phyloP scores from a whole-genome alignment of 768 basidiomycete genomes.

The Boletales sp. region DNA sequence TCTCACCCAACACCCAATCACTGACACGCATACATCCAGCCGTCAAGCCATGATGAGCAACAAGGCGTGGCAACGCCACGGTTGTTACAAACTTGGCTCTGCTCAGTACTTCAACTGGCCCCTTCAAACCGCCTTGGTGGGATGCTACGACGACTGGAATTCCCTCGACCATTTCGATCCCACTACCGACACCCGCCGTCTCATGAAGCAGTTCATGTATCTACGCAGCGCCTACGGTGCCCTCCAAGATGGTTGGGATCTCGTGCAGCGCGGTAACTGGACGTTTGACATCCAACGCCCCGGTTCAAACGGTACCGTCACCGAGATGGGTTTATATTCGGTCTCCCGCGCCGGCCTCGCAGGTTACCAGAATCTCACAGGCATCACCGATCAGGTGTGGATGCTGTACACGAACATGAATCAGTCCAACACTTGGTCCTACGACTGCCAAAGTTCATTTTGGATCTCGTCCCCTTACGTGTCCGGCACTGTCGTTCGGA shows the following conservation, averaged over 20 bases:
- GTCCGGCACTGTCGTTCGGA: constrained; percentile 58
- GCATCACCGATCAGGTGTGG: constrained; percentile 73
- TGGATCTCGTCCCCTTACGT: constrained; percentile 84
- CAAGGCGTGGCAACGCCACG: constrained; percentile 89
- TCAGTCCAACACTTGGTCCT: constrained; percentile 56
- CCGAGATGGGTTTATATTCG: constrained; percentile 89
- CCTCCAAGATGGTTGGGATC: constrained; percentile 82
- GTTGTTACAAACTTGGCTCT: constrained; percentile 88
- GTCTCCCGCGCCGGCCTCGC: constrained; percentile 63
- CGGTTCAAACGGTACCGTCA: constrained; percentile 76
- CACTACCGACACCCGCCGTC: constrained; percentile 69
- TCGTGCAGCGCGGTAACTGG: constrained; percentile 85
- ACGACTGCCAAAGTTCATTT: constrained; percentile 48
- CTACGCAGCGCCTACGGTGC: constrained; percentile 66
- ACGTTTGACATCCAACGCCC: constrained; percentile 74
- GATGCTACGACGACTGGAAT: constrained; percentile 90
- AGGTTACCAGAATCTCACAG: constrained; percentile 57
- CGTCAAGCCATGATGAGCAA: constrained; percentile 89
- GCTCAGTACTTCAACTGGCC: constrained; percentile 94
- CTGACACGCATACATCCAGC: constrained; percentile 36
- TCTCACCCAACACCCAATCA: not conserved
- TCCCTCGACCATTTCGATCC: constrained; percentile 94
- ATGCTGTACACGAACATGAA: constrained; percentile 87
- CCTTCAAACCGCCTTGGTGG: constrained; percentile 70
- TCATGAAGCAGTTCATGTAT: constrained; percentile 69